phyloP scores from a whole-genome alignment of 2,329 filamentous ascomycete species.

The Emmonsiellopsis sp. region DNA sequence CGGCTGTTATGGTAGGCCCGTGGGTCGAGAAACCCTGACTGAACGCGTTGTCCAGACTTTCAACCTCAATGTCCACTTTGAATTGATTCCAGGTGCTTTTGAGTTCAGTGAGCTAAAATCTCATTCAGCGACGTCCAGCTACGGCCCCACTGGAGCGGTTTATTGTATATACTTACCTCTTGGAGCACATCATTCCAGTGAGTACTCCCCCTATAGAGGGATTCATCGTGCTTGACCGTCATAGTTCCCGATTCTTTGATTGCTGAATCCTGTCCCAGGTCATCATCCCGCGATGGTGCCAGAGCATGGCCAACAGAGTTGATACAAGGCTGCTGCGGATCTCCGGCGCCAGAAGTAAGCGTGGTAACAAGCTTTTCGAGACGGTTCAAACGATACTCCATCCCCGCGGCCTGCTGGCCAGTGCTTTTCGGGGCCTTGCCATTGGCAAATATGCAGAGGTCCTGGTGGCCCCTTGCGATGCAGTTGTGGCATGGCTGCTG shows the following conservation, averaged over 20 bases:
- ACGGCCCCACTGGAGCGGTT: constrained; percentile 2
- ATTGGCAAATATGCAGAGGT: not conserved
- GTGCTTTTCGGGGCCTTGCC: not conserved
- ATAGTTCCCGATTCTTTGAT: constrained; percentile 6
- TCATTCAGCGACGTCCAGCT: not conserved
- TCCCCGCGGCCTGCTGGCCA: not conserved
- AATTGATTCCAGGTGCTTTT: constrained; percentile 2
- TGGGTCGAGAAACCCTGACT: not conserved
- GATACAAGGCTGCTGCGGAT: not conserved
- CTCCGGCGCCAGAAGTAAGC: constrained; percentile 8
- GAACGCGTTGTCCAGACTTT: not conserved
- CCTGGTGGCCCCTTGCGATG: not conserved
- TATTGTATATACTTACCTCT: constrained; percentile 20
- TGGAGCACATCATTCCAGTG: constrained; percentile 24
- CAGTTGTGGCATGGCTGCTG: constrained; percentile 3
- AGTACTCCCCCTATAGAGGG: constrained; percentile 21
- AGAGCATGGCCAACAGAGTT: too few relatives aligned
- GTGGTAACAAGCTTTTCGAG: constrained; percentile 18
- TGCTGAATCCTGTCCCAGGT: not conserved
- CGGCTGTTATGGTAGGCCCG: not conserved
- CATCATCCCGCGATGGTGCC: not conserved
- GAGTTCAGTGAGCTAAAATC: not conserved
- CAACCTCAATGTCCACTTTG: not conserved
- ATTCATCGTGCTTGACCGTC: constrained; percentile 16
- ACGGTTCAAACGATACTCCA: constrained; percentile 5